These are phyloP conservation scores for Pichia sp. DNA, from an alignment of 1,139 yeast species.

Conservation along the genomic window DNA sequence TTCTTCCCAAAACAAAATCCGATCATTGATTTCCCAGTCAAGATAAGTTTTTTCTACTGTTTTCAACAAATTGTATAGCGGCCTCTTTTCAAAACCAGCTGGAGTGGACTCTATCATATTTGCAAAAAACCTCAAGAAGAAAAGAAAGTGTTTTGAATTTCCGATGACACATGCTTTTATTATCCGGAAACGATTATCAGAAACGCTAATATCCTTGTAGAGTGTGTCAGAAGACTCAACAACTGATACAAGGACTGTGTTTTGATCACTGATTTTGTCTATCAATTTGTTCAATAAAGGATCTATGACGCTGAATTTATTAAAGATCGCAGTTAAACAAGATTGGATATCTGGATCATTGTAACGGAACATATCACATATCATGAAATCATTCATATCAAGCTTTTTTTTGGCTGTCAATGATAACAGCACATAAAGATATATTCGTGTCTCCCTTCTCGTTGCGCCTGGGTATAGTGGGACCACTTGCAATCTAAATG, in stretches of 20 bases:
- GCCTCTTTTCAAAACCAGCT: neutral
- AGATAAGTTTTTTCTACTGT: neutral
- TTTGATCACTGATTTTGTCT: constrained; percentile 2
- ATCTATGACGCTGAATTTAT: constrained; percentile 1
- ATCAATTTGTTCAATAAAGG: constrained; percentile 6
- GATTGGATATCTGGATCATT: neutral
- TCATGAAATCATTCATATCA: constrained; percentile 11
- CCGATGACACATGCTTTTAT: constrained; percentile 5
- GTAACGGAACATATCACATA: constrained; percentile 15
- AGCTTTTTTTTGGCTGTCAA: neutral
- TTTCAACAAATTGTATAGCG: neutral
- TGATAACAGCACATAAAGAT: neutral
- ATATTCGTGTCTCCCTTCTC: constrained; percentile 3
- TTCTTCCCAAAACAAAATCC: constrained; percentile 2
- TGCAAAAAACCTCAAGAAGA: neutral
- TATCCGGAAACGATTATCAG: constrained; percentile 1
- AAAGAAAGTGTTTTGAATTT: neutral
- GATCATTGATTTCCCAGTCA: neutral
- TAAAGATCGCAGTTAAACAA: constrained; percentile 6
- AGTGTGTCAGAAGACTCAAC: neutral
- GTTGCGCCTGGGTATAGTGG: constrained; percentile 16
- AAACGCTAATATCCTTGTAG: neutral
- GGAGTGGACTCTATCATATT: neutral
- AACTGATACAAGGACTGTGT: neutral
- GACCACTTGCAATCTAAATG: neutral